Conservation (phyloP, 208 protist species). For the Trypanosomatidae sp. region DNA sequence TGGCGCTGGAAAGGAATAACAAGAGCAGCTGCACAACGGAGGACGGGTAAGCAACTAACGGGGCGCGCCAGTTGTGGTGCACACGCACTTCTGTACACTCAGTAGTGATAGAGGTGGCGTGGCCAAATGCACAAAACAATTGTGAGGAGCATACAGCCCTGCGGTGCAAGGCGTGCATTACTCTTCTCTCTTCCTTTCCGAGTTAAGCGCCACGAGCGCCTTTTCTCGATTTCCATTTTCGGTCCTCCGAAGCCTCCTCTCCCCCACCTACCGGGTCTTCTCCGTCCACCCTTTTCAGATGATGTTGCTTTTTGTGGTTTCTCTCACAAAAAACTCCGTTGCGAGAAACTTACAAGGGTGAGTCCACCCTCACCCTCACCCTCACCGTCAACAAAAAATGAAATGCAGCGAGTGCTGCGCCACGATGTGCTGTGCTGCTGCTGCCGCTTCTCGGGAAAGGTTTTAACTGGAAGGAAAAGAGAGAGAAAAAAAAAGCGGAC, state of each 20-base stretch:
- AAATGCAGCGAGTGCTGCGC: not conserved
- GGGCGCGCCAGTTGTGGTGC: not conserved
- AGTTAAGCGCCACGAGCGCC: not conserved
- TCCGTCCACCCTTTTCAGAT: not conserved
- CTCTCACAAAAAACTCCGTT: not conserved
- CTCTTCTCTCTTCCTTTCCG: not conserved
- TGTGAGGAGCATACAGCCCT: not conserved
- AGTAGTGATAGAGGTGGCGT: not conserved
- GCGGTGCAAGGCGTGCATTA: not conserved
- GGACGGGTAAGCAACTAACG: not conserved
- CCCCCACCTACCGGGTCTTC: not conserved
- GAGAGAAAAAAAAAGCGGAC: not conserved
- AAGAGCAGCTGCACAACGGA: not conserved
- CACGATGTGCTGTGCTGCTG: not conserved
- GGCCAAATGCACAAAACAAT: not conserved
- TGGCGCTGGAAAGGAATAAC: not conserved
- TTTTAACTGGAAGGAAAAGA: not conserved
- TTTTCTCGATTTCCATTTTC: not conserved
- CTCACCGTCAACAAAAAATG: not conserved
- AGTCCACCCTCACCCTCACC: not conserved
- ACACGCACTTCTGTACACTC: not conserved
- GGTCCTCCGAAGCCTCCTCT: not conserved
- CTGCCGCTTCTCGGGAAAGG: not conserved
- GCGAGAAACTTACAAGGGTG: not conserved
- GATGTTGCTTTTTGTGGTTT: not conserved